Base-by-base conservation (phyloP, 805 yeast species). In the Starmerella floris region DNA sequence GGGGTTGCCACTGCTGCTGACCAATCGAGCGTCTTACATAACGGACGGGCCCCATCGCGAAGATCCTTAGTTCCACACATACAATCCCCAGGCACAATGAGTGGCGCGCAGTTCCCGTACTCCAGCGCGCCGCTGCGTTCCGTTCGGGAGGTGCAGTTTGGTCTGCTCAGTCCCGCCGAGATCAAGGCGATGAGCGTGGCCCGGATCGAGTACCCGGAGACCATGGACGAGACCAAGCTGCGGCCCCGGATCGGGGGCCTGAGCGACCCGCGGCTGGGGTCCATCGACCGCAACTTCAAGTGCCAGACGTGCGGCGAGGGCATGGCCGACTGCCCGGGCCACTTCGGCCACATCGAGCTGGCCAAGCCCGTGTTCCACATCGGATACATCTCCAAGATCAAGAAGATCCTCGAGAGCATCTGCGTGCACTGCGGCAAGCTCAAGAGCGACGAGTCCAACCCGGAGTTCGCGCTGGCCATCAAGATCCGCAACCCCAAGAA, bases 221-320 rank as follows among this genome's bases (percentile, higher is more conserved):
- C 96, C n/a, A 91, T 91, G 95, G 98, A 91, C 63, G 96, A 87
- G 63, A 76, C 95, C 31, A 85, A 94, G 45, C 80, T 81, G 59
- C 82, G 83, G 51, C 96, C 97, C 37, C 77, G 96, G 62, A 87
- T 85, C 52, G 96, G 96, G 50, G 99, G 99, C 47, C 69, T 91
- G 49, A 88, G 87, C 61, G 98, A 93, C 62, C 97, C 98, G 47
- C 77, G 97, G 56, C 70, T 91, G 48, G 99, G 99, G 39, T 82
- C 96, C 4, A 87, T 91, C 55, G 99, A 91, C 64, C 79, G 98
- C 62, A 88, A 87, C 62, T 83, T 82, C 72, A 84, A 83, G 68
- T 91, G 99, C 71, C 97, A 88, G 69, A 91, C 99, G 21, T 91
- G 99, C 72, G 94, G 95, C 57, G 99, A 91, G 63, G 95, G 88